A percentile compares a stretch with the other conserved stretches of the same genome.
These are phyloP conservation scores for Ophiostoma piceae DNA, from an alignment of 2,329 filamentous ascomycete genomes.

Conservation along the genomic window DNA sequence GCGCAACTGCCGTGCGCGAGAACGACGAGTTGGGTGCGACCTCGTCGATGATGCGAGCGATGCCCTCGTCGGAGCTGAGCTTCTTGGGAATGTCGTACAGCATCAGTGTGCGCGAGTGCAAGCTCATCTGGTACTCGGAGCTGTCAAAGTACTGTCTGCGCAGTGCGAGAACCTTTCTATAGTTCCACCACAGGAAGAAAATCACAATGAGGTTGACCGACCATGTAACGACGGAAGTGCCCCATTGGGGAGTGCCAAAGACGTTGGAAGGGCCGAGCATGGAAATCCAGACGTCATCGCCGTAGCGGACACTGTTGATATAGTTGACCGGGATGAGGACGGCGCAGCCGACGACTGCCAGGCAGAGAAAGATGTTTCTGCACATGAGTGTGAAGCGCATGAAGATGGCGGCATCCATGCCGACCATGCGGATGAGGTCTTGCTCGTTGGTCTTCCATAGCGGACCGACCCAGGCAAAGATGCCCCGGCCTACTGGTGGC, in stretches of 20 bases:
- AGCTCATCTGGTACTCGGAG: constrained; percentile 78
- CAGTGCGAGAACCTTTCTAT: constrained; percentile 64
- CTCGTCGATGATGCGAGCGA: constrained; percentile 74
- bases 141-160: constrained; percentile 77
- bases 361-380: constrained; percentile 74
- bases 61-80: constrained; percentile 77
- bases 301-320: constrained; percentile 40
- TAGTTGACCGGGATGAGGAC: constrained; percentile 80
- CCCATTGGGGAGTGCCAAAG: constrained; percentile 51
- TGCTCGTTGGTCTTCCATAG: constrained; percentile 73
- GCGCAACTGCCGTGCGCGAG: constrained; percentile 74
- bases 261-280: constrained; percentile 57
- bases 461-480: constrained; percentile 81
- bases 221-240: constrained; percentile 54
- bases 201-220: constrained; percentile 69
- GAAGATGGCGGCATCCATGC: constrained; percentile 87
- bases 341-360: constrained; percentile 66
- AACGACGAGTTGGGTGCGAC: constrained; percentile 73
- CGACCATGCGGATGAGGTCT: constrained; percentile 72
- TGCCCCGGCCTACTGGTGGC: constrained; percentile 76
- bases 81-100: constrained; percentile 77
- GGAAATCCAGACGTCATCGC: constrained; percentile 46
- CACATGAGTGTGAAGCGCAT: constrained; percentile 86
- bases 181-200: constrained; percentile 86
- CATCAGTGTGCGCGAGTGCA: constrained; percentile 71